Evolutionary conservation across 2,329 filamentous ascomycete species (phyloP).

Genomic region (Orbilia ellipsospora): DNA sequence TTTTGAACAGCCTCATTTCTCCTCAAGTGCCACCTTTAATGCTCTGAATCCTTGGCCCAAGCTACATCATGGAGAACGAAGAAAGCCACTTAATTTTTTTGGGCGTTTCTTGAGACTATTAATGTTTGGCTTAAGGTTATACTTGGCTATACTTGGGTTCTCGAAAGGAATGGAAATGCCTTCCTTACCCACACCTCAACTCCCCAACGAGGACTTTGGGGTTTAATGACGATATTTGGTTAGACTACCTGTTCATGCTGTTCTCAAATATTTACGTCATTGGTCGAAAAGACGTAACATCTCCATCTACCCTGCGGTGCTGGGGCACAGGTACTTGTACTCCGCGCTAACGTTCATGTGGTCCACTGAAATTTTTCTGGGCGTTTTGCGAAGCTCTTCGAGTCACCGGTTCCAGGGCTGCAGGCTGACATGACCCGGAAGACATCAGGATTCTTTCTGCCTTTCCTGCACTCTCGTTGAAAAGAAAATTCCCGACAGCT

Average conservation of each 20-base stretch:
- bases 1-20: constrained; percentile 49
- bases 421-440: constrained; percentile 50
- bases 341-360: constrained; percentile 44
- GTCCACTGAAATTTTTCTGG: constrained; percentile 34
- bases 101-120: constrained; percentile 8
- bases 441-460: constrained; percentile 43
- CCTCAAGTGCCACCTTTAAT: constrained; percentile 19
- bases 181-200: constrained; percentile 5
- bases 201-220: constrained; percentile 34
- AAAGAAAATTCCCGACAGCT: constrained; percentile 47
- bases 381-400: constrained; percentile 38
- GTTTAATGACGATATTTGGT: constrained; percentile 53
- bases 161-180: constrained; percentile 46
- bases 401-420: constrained; percentile 55
- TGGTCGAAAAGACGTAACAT: constrained; percentile 51
- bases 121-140: neutral
- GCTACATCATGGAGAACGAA: constrained; percentile 42
- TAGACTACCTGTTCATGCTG: constrained; percentile 29
- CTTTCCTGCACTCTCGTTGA: constrained; percentile 4
- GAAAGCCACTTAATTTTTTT: constrained; percentile 22
- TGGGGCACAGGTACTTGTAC: constrained; percentile 27
- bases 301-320: constrained; percentile 27
- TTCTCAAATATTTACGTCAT: constrained; percentile 41
- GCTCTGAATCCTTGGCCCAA: constrained; percentile 31
- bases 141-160: constrained; percentile 30